Percentiles rank a stretch among this genome's conserved stretches.
Conservation (phyloP, 306 rosid genomes). For the Corylus heterophylla region DNA sequence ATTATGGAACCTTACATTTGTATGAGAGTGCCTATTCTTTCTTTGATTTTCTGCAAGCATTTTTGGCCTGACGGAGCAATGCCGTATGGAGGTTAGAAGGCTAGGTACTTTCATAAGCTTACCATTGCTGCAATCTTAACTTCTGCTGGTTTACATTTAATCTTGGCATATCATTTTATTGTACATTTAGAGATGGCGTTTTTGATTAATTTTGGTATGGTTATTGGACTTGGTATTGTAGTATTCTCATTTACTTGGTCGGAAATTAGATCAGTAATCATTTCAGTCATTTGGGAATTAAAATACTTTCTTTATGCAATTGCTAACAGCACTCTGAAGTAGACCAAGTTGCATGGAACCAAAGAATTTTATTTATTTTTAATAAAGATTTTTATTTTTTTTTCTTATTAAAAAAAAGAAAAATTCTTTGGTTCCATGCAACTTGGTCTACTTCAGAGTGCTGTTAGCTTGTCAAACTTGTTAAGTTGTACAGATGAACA, state of each 20-base stretch:
- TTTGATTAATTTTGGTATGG: not conserved
- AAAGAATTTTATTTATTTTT: not conserved
- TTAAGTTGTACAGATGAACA: not conserved
- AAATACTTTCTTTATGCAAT: not conserved
- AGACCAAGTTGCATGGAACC: not conserved
- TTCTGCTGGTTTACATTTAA: not conserved
- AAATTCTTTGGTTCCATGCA: not conserved
- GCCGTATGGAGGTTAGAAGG: too few relatives aligned
- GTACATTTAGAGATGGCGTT: not conserved
- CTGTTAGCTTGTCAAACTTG: not conserved
- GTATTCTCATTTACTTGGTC: not conserved
- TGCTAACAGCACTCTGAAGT: not conserved
- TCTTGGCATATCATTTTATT: not conserved
- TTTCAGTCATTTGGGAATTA: not conserved
- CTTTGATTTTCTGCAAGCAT: too few relatives aligned
- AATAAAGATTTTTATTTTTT: too few relatives aligned
- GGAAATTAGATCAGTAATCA: not conserved
- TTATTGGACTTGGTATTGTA: not conserved
- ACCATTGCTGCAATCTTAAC: not conserved
- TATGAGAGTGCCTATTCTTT: not conserved
- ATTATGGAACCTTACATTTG: not conserved
- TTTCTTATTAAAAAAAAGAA: too few relatives aligned
- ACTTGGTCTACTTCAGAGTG: not conserved
- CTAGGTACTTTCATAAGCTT: not conserved
- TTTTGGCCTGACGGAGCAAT: too few relatives aligned